Base-by-base conservation (phyloP, 495 filamentous ascomycete genomes). In the Aspergillus leporis region DNA sequence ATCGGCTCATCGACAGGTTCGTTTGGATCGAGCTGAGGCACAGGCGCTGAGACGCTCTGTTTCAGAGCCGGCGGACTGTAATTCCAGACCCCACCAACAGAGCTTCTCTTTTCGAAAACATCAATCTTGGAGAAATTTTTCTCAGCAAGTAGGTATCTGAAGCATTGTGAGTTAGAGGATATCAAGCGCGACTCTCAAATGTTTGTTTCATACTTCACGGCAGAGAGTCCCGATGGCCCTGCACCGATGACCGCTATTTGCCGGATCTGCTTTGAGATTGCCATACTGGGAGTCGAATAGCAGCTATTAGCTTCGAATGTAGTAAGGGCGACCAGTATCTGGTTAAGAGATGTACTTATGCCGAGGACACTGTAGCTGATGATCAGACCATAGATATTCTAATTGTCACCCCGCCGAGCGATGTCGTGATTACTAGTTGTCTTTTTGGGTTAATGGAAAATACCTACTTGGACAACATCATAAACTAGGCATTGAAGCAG, bases 11-110 rank as follows among this genome's bases (percentile, higher is more conserved):
- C 72, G 6, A 64, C 45, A 2, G 72, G 67, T 55, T 70, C 68
- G 56, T 77, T 64, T 12, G 81, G 78, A 58, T 74, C 70, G 8
- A 74, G 65, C 56, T 81, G 76, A 5, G 79, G 78, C 9, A 81
- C 67, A 52, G 67, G 54, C 1, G 69, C 70, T 16, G 67, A 55
- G 22, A 64, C 7, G 34, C 59, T 59, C 18, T 48, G 28, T 53
- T 78, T 76, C 18, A 66, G 55, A 10, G 67, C 59, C 12, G 67
- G 66, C 1, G 69, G 71, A 56, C 60, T 70, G 47, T 82, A 90
- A 63, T 94, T 87, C 93, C 93, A 98, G 5, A 90, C 83, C 5
- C 93, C 93, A 52, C 91, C 93, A 5, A 86, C 81, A 13, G 83
- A 80, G 50, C 73, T 74, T 60, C 90, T 86, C 70, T 95, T 91